Base-by-base conservation (phyloP, 2,329 filamentous ascomycete species). In the Chaetomiaceae sp. region DNA sequence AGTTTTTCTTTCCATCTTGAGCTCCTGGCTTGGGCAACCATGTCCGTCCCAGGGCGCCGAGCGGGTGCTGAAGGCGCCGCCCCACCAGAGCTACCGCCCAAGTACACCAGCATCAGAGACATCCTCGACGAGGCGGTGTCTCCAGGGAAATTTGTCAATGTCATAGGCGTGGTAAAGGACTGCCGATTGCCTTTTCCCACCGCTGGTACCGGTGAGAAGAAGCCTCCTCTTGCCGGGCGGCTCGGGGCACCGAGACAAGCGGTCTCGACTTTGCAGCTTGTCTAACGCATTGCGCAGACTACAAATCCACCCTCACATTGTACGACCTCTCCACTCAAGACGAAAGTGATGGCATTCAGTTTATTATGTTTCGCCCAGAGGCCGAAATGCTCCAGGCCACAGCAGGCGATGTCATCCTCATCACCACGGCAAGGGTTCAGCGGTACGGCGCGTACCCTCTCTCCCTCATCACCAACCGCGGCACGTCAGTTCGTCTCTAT, bases 121-220 rank as follows among this genome's bases (percentile, higher is more conserved):
- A 62, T 81, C 17, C 60, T 82, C 54, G 66, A 76, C 44, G 66
- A 66, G 17, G 63, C 31, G 4, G 49, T 66, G 40, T 41, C 57
- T 8, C 14, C 58, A 21, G 56, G 63, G 23, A 58, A 37, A 2
- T 51, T 70, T 5, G 71, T 83, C 56, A 85, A 73, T 66, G 69
- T 93, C 35, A 76, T 89, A 44, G 90, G 89, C 1, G 67, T 92
- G 4, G 78, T 92, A 3, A 79, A 81, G 45, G 87, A 92, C 59
- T 76, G 74, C 43, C 74, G 80, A 50, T 66, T 73, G 1, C 78
- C 81, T 1, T 72, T 71, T 0, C 50, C 64, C 10, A 82, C 82
- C 1, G 70, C 55, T 48, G 75, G 78, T 19, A 61, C 65, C 20
- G 84, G 87, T 75, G 31, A 38, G 54, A 17, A 33, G 7, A 67